phyloP scores from a whole-genome alignment of 441 rosid genomes.

The Gossypium davidsonii region DNA sequence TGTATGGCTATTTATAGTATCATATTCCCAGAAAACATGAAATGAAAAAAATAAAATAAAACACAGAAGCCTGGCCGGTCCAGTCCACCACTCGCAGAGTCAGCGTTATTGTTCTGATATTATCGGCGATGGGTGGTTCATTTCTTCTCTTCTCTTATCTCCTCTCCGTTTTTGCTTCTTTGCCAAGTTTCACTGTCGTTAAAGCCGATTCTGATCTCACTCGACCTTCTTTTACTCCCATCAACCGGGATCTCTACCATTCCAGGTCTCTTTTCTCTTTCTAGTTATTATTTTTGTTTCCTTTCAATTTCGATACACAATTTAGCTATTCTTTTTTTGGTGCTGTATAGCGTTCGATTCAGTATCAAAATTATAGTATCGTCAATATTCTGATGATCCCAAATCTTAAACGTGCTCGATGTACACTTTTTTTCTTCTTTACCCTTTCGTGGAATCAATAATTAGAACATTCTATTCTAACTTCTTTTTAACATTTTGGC shows the following conservation, averaged over 20 bases:
- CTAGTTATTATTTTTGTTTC: background rate
- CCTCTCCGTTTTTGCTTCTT: conserved; percentile 18
- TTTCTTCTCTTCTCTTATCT: conserved; percentile 8
- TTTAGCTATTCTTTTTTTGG: background rate
- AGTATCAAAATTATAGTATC: background rate
- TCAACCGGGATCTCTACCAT: conserved; percentile 92
- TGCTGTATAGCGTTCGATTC: background rate
- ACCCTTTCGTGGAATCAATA: background rate
- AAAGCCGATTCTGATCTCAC: conserved; percentile 23
- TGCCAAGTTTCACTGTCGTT: conserved; percentile 21
- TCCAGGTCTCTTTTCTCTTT: conserved; percentile 46
- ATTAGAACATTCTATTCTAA: background rate
- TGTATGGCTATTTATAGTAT: background rate
- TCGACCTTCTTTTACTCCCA: conserved; percentile 45
- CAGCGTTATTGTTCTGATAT: background rate
- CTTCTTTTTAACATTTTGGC: background rate
- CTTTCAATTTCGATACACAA: background rate
- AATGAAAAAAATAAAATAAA: background rate
- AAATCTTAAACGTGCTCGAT: background rate
- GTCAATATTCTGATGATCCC: background rate
- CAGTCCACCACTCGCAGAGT: background rate
- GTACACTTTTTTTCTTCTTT: background rate
- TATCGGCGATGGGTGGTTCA: conserved; percentile 21
- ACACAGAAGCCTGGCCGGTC: background rate
- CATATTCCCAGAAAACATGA: background rate